Conservation (phyloP, 192 early-diverging fungal genomes). For the Funneliformis mosseae region DNA sequence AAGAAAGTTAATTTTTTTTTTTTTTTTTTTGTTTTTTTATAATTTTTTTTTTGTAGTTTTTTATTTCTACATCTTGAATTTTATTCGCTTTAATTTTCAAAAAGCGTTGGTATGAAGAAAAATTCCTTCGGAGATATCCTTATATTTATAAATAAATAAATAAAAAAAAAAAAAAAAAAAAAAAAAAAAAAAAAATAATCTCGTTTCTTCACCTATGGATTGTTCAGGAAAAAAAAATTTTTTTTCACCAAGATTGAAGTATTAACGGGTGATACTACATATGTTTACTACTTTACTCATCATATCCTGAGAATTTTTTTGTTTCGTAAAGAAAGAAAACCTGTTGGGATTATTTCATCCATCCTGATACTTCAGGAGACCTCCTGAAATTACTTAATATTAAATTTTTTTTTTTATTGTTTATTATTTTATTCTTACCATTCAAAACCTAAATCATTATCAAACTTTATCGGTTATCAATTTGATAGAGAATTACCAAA, state of each 20-base stretch:
- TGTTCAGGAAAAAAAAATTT: too few species aligned
- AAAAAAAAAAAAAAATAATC: background rate
- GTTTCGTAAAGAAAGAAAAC: background rate
- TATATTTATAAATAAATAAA: background rate
- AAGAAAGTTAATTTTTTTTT: background rate
- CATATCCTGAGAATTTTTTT: background rate
- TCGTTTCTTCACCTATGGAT: too few species aligned
- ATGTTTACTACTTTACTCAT: background rate
- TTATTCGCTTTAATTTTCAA: too few species aligned
- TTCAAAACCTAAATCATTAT: background rate
- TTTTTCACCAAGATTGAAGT: too few species aligned
- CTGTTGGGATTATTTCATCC: background rate
- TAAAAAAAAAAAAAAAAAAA: background rate
- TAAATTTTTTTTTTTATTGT: background rate
- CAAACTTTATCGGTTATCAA: background rate
- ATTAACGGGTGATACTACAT: background rate
- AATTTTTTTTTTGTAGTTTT: background rate
- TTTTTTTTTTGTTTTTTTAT: background rate
- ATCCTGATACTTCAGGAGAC: background rate
- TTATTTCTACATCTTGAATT: too few species aligned
- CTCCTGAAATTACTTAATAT: conserved; percentile 1
- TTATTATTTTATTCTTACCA: background rate
- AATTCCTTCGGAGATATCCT: background rate
- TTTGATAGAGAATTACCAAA: background rate
- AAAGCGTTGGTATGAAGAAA: background rate